A percentile compares a stretch with the other conserved stretches of the same genome.
phyloP scores from a whole-genome alignment of 2,329 filamentous ascomycete genomes.

The Zymoseptoria pseudotritici region DNA sequence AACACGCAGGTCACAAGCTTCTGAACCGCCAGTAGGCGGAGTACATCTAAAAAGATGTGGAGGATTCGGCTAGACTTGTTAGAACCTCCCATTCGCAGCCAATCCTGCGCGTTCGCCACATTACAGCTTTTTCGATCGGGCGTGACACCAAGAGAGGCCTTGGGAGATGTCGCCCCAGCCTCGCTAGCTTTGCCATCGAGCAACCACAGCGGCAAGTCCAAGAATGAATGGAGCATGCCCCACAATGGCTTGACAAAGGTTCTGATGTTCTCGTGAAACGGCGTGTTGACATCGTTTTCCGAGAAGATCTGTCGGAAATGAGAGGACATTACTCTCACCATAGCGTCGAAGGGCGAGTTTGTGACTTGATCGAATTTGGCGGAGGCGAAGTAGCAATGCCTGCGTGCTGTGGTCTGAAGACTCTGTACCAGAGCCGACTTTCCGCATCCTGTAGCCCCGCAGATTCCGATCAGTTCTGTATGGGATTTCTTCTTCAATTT shows the following conservation, averaged over 20 bases:
- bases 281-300: constrained; percentile 53
- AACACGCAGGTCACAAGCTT: constrained; percentile 84
- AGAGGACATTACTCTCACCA: constrained; percentile 53
- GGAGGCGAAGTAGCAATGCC: constrained; percentile 53
- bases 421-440: constrained; percentile 55
- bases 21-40: constrained; percentile 71
- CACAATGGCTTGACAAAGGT: constrained; percentile 51
- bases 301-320: constrained; percentile 59
- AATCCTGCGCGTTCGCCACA: constrained; percentile 35
- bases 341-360: constrained; percentile 54
- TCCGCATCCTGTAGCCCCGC: constrained; percentile 50
- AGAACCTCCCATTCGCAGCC: constrained; percentile 39
- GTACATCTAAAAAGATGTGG: constrained; percentile 79
- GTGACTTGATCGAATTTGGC: constrained; percentile 54
- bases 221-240: constrained; percentile 48
- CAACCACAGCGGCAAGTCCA: constrained; percentile 63
- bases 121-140: constrained; percentile 23
- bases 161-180: background rate
- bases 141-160: constrained; percentile 4
- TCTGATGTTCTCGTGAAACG: constrained; percentile 54
- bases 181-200: constrained; percentile 24
- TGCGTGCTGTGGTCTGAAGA: constrained; percentile 50
- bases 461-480: constrained; percentile 53
- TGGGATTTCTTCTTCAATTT: constrained; percentile 45
- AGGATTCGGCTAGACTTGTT: constrained; percentile 62